Base-by-base conservation (phyloP, 1,284 basidiomycete genomes). In the Moniliophthora roreri region DNA sequence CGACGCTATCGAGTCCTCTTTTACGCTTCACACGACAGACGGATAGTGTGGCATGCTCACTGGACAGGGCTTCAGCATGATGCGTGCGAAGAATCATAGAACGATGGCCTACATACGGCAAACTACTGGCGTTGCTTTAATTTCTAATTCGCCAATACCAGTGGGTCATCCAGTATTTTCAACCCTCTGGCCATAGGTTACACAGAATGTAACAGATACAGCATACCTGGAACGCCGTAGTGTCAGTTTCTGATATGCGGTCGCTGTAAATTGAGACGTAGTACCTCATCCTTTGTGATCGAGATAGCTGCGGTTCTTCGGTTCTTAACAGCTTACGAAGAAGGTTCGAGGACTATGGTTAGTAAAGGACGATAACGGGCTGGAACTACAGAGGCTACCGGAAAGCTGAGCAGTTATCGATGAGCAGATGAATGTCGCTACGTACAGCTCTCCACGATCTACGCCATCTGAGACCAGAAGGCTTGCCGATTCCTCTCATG, bases 111-210 rank as follows among this genome's bases (percentile, higher is more conserved):
- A 68, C 64, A 38, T 18, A 66, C 52, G 46, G 64, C 64, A 0
- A 66, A 58, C 3, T 40, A 58, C 66, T 50, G 50, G 65, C 66
- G 60, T 51, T 61, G 58, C 13, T 68, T 66, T 7, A 61, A 57
- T 46, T 61, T 56, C 18, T 59, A 51, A 45, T 67, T 60, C 15
- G 56, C 57, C 28, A 62, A 45, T 7, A 72, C 66, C 2, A 68
- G 52, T 5, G 63, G 58, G 42, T 72, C 67, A 2, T 65, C 57
- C 42, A 71, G 54, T 16, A n/a, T 57, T 57, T 48, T 57, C 52
- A 8, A 69, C 62, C 34, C 72, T 59, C 7, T 62, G 62, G 15
- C 69, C 70, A 53, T 74, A 71, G 7, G 64, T 60, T 5, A 70
- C 61, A 28, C 59, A 65, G 35, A 69, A 63, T 10, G 64, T 65